These are phyloP conservation scores for Smittium culicis DNA, from an alignment of 371 early-diverging fungal genomes.

Conservation along the genomic window DNA sequence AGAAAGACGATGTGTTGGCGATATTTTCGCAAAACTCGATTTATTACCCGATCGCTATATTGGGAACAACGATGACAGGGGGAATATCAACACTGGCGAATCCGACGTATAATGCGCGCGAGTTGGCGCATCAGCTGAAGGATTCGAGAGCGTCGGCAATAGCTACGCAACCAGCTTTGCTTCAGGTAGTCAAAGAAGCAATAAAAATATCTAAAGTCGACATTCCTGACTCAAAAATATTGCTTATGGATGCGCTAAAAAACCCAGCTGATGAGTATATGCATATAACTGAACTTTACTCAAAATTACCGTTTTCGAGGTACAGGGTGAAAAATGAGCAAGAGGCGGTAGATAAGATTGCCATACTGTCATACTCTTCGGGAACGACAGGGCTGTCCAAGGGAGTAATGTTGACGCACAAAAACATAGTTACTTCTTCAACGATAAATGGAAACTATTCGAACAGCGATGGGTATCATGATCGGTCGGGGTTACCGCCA, in stretches of 20 bases:
- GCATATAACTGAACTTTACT: constrained; percentile 5
- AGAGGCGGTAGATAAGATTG: constrained; percentile 26
- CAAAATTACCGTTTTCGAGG: neutral
- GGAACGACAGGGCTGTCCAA: constrained; percentile 71
- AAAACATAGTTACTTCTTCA: constrained; percentile 56
- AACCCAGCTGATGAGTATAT: neutral
- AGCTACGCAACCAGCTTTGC: constrained; percentile 17
- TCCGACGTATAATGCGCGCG: constrained; percentile 31
- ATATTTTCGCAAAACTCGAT: constrained; percentile 16
- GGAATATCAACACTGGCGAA: constrained; percentile 26
- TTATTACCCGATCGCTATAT: constrained; percentile 35
- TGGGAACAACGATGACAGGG: constrained; percentile 34
- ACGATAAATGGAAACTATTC: constrained; percentile 32
- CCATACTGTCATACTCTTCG: constrained; percentile 74
- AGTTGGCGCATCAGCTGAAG: constrained; percentile 28
- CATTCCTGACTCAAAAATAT: constrained; percentile 6
- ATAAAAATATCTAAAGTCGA: constrained; percentile 6
- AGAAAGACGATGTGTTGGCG: constrained; percentile 10
- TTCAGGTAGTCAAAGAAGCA: constrained; percentile 14
- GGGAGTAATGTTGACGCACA: constrained; percentile 70
- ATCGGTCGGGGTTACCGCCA: neutral
- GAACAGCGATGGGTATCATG: constrained; percentile 14
- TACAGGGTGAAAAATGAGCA: neutral
- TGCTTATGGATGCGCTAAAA: neutral
- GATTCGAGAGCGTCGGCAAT: constrained; percentile 19